Conservation (phyloP, 768 basidiomycete species). For the Tricholoma sp. region DNA sequence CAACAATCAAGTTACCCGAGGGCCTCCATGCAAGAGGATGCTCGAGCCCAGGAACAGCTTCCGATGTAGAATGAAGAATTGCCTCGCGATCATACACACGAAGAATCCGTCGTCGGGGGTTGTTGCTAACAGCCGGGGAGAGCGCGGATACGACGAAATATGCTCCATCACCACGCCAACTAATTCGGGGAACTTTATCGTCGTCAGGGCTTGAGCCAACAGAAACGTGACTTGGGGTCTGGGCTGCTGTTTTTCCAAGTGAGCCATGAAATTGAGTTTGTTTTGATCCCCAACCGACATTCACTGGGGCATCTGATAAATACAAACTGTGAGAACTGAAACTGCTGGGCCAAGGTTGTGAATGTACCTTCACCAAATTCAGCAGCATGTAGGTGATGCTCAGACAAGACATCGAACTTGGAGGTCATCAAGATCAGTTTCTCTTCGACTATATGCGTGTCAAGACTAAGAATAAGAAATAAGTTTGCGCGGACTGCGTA, state of each 20-base stretch:
- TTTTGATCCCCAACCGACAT: conserved; percentile 97
- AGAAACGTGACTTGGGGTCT: conserved; percentile 35
- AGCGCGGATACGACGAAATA: conserved; percentile 83
- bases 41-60: conserved; percentile 79
- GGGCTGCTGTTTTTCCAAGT: conserved; percentile 79
- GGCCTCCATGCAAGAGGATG: conserved; percentile 81
- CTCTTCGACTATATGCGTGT: conserved; percentile 46
- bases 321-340: conserved; percentile 7
- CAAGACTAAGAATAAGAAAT: not conserved
- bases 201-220: conserved; percentile 65
- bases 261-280: conserved; percentile 98
- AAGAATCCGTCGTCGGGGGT: conserved; percentile 47
- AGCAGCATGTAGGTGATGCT: conserved; percentile 59
- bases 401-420: conserved; percentile 83
- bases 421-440: conserved; percentile 87
- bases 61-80: conserved; percentile 76
- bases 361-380: conserved; percentile 81
- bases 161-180: conserved; percentile 92
- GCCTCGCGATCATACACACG: conserved; percentile 76
- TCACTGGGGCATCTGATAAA: conserved; percentile 74
- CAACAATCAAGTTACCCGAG: conserved; percentile 79
- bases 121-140: conserved; percentile 33
- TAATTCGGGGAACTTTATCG: conserved; percentile 64
- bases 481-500: conserved; percentile 20
- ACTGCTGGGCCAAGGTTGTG: not conserved